Conservation (phyloP, 176 grass and related monocot genomes). For the Melocanna baccifera region DNA sequence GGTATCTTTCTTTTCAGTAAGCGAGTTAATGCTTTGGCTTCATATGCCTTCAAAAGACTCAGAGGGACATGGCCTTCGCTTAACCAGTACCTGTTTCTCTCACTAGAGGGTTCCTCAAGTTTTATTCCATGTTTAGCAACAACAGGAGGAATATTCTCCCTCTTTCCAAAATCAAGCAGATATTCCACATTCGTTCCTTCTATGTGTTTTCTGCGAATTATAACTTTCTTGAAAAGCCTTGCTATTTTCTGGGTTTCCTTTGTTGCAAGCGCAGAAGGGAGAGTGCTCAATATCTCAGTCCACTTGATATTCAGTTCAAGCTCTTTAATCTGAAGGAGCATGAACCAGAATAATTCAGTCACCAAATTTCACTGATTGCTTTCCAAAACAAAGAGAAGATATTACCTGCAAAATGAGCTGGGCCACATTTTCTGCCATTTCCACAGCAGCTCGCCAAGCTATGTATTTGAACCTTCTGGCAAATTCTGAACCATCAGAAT, state of each 20-base stretch:
- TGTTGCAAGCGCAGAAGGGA: conserved; percentile 54
- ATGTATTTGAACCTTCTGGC: conserved; percentile 81
- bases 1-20: conserved; percentile 77
- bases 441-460: conserved; percentile 83
- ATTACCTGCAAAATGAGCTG: conserved; percentile 87
- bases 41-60: conserved; percentile 82
- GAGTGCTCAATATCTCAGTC: conserved; percentile 64
- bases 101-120: conserved; percentile 68
- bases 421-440: conserved; percentile 70
- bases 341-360: conserved; percentile 29
- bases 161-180: conserved; percentile 97
- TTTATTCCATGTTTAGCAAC: conserved; percentile 81
- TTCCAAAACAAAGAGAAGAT: conserved; percentile 17
- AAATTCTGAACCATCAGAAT: conserved; percentile 81
- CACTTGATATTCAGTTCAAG: conserved; percentile 88
- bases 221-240: conserved; percentile 93
- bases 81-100: conserved; percentile 93
- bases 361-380: conserved; percentile 14
- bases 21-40: conserved; percentile 64
- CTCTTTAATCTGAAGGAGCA: conserved; percentile 84
- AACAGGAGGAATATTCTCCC: conserved; percentile 75
- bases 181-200: conserved; percentile 70
- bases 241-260: conserved; percentile 83
- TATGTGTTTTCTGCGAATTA: conserved; percentile 69
- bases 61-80: conserved; percentile 76